Evolutionary conservation across 2,329 filamentous ascomycete species (phyloP).

Genomic region (Lachnellula subtilissima): DNA sequence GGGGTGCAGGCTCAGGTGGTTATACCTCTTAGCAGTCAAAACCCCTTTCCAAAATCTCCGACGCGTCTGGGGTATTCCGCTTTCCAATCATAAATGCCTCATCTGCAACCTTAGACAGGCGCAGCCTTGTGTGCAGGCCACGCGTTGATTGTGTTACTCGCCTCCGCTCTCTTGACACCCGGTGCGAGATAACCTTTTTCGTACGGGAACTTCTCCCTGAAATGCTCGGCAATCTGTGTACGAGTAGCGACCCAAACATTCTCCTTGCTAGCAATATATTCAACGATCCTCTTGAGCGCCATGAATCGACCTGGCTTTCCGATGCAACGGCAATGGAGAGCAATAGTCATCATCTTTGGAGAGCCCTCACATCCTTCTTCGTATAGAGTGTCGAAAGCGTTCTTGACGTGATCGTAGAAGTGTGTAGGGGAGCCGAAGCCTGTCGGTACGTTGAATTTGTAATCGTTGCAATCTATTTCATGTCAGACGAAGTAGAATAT

Average conservation of each 20-base stretch:
- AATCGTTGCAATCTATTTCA: slow-evolving; percentile 43
- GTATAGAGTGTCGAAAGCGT: slow-evolving; percentile 51
- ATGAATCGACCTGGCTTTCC: slow-evolving; percentile 48
- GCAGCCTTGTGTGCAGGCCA: slow-evolving; percentile 23
- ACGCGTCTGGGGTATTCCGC: too few species aligned
- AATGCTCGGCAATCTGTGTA: slow-evolving; percentile 47
- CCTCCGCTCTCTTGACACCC: slow-evolving; percentile 22
- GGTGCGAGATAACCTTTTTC: slow-evolving; percentile 19
- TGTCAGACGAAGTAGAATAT: not conserved
- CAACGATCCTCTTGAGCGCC: slow-evolving; percentile 47
- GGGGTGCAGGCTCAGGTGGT: too few species aligned
- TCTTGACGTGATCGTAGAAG: slow-evolving; percentile 40
- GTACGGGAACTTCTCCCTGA: slow-evolving; percentile 32
- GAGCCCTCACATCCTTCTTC: slow-evolving; percentile 34
- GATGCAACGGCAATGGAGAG: slow-evolving; percentile 48
- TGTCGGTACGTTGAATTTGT: slow-evolving; percentile 27
- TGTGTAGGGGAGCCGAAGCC: slow-evolving; percentile 22
- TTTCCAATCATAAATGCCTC: not conserved
- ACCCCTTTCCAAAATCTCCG: too few species aligned
- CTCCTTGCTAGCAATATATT: slow-evolving; percentile 48
- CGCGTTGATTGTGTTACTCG: slow-evolving; percentile 14
- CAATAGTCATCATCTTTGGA: slow-evolving; percentile 55
- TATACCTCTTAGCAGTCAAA: too few species aligned
- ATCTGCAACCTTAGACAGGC: slow-evolving; percentile 9
- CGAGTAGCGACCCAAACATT: slow-evolving; percentile 50